These are phyloP conservation scores for Cutaneotrichosporon daszewskae DNA, from an alignment of 1,284 basidiomycete genomes.

Conservation along the genomic window DNA sequence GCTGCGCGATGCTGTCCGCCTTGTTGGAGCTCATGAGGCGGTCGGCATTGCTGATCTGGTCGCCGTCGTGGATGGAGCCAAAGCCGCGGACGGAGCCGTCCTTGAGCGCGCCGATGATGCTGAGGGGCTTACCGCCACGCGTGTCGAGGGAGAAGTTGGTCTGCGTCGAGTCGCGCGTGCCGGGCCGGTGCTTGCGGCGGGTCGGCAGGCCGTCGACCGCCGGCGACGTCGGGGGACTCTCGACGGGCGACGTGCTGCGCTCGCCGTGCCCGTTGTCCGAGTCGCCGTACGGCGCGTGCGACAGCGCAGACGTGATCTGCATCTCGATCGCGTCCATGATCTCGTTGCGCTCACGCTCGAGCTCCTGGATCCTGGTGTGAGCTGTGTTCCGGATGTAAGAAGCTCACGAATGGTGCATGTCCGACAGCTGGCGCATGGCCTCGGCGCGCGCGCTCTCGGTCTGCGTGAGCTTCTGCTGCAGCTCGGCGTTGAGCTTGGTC, in stretches of 20 bases:
- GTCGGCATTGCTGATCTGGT: slow-evolving; percentile 16
- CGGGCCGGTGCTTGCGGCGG: slow-evolving; percentile 13
- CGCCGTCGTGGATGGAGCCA: slow-evolving; percentile 15
- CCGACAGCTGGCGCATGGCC: slow-evolving; percentile 45
- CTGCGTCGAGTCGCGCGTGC: slow-evolving; percentile 21
- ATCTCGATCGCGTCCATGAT: slow-evolving; percentile 44
- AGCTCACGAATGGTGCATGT: slow-evolving; percentile 43
- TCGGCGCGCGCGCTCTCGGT: slow-evolving; percentile 42
- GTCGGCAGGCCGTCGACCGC: neutral
- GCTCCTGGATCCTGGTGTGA: slow-evolving; percentile 37
- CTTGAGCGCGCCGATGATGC: slow-evolving; percentile 20
- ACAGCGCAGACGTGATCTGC: slow-evolving; percentile 39
- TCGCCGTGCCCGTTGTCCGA: slow-evolving; percentile 1
- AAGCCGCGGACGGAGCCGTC: slow-evolving; percentile 13
- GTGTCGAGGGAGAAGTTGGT: slow-evolving; percentile 17
- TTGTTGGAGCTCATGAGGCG: slow-evolving; percentile 9
- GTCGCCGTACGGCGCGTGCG: slow-evolving; percentile 18
- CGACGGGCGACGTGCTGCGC: neutral
- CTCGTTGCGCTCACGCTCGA: slow-evolving; percentile 44
- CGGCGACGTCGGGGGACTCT: slow-evolving; percentile 9
- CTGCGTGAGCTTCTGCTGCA: slow-evolving; percentile 37
- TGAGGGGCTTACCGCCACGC: slow-evolving; percentile 10
- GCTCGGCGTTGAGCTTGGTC: slow-evolving; percentile 31
- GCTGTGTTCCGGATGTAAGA: neutral
- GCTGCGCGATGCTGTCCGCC: slow-evolving; percentile 24